phyloP scores from a whole-genome alignment of 1,284 basidiomycete genomes.

The Ganoderma boninense region DNA sequence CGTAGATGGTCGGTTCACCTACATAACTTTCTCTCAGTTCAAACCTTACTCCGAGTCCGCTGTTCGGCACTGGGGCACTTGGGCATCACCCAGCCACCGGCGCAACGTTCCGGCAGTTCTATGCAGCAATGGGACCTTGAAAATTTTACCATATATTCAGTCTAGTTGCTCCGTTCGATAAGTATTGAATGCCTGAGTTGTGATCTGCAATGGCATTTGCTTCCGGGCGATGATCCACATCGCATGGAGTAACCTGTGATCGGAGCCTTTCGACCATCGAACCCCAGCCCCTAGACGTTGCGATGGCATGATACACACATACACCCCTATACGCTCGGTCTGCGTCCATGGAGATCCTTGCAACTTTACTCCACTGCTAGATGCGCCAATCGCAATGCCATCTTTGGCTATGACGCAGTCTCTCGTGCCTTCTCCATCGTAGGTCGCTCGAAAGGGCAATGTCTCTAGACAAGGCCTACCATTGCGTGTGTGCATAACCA shows the following conservation, averaged over 20 bases:
- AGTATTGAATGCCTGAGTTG: no score
- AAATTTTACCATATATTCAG: no score
- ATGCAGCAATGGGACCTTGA: no score
- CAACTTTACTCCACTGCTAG: neutral
- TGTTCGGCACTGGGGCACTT: neutral
- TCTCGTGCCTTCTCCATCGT: neutral
- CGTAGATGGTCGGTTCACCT: no score
- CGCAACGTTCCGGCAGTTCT: neutral
- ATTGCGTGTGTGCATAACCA: neutral
- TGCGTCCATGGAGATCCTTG: neutral
- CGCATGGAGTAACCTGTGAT: no score
- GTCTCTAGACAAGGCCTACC: neutral
- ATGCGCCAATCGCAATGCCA: neutral
- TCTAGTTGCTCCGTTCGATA: no score
- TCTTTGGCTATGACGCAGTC: neutral
- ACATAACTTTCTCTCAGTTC: no score
- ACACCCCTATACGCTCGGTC: neutral
- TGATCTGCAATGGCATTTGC: no score
- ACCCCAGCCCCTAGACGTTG: neutral
- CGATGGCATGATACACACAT: neutral
- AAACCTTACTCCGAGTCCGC: no score
- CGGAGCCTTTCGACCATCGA: no score
- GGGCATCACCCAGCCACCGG: neutral
- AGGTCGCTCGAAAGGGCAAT: neutral
- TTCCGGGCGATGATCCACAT: no score